These are phyloP conservation scores for Rutstroemia sp. DNA, from an alignment of 2,329 filamentous ascomycete species.

Conservation along the genomic window DNA sequence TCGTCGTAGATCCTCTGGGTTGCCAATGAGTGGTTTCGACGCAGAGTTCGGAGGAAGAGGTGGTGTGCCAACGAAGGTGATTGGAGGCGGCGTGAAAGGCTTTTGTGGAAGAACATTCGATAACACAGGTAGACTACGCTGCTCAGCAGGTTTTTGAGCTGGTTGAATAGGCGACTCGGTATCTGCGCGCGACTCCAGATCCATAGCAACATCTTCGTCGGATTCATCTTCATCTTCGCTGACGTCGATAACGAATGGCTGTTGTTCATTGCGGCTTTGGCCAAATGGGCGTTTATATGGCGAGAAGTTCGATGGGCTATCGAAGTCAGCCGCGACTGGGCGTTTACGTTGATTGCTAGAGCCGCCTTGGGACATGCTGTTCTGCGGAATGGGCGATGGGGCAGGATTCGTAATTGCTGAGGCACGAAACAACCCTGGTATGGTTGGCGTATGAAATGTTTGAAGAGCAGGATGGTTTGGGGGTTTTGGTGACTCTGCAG, in stretches of 20 bases:
- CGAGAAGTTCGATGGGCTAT: conserved; percentile 38
- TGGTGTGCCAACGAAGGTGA: conserved; percentile 17
- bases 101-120: conserved; percentile 35
- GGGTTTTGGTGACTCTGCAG: not conserved
- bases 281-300: conserved; percentile 50
- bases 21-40: conserved; percentile 13
- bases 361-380: not conserved
- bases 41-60: conserved; percentile 13
- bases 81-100: conserved; percentile 22
- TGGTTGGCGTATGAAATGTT: not conserved
- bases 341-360: conserved; percentile 40
- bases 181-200: conserved; percentile 49
- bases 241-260: conserved; percentile 70
- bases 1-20: conserved; percentile 36
- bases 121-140: conserved; percentile 28
- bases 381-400: conserved; percentile 4
- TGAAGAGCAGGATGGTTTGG: not conserved
- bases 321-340: conserved; percentile 63
- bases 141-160: conserved; percentile 18
- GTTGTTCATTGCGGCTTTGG: conserved; percentile 49
- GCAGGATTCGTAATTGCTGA: conserved; percentile 13
- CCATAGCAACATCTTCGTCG: conserved; percentile 60
- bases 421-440: conserved; percentile 26
- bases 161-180: conserved; percentile 26
- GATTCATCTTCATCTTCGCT: conserved; percentile 65